Base-by-base conservation (phyloP, 2,329 filamentous ascomycete genomes). In the Tolypocladium nubicola region DNA sequence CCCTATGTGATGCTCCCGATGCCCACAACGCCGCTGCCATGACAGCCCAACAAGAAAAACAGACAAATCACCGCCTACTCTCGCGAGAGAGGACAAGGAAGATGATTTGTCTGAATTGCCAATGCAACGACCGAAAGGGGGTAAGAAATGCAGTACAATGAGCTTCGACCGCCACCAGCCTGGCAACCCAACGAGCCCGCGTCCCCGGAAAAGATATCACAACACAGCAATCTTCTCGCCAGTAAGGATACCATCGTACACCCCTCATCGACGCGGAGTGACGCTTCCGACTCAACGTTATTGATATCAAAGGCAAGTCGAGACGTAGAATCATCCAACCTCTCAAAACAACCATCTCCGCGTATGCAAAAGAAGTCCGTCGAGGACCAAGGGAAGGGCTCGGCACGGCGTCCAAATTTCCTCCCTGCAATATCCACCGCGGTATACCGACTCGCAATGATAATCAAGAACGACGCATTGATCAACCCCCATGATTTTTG, bases 21-120 rank as follows among this genome's bases (percentile, higher is more conserved):
- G 69, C 65, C 63, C 56, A 59, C 62, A 67, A 69, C 69, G 64
- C 69, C 69, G 58, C 63, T 71, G 67, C 68, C 64, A 68, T 70
- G 66, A 68, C 56, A 52, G 56, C 45, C 39, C 26, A 53, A 26
- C 39, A 45, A 56, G 54, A n/a, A 45, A 52, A 37, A 45, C 14
- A 37, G 26, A 26, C 59, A 59, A 57, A 39, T 57, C 52, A 61
- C 66, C 14, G 14, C 16, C 21, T 39, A 33, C 5, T 23, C 49
- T 40, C 64, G 56, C 8, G 43, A 40, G 50, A 52, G 38, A 41
- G 35, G 45, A 33, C 33, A 50, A 35, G 26, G 16, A 33, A 30
- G 37, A 55, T 30, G 41, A 54, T 50, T 35, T 62, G 63, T 60
- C 60, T 61, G 58, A 57, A 65, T 63, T 63, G 62, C 57, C 59